Evolutionary conservation across 2,329 filamentous ascomycete species (phyloP).

Genomic region (Fusarium azukiicola): DNA sequence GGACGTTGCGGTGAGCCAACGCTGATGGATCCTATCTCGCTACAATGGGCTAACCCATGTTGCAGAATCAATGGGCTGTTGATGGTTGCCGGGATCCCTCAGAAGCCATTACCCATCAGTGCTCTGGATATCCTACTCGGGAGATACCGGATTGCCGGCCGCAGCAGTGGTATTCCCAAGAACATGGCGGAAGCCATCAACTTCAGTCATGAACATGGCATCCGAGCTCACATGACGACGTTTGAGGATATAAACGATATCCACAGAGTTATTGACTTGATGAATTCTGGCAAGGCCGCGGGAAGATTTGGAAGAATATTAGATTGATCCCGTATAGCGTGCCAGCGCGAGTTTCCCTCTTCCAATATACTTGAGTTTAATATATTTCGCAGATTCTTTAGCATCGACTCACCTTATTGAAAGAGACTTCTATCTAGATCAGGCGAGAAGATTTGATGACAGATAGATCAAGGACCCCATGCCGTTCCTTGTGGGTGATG

Average conservation of each 20-base stretch:
- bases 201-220: conserved; percentile 64
- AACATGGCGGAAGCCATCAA: conserved; percentile 67
- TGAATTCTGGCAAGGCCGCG: background rate
- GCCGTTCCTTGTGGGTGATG: too few relatives aligned
- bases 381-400: too few relatives aligned
- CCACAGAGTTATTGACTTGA: background rate
- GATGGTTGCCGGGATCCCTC: conserved; percentile 67
- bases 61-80: conserved; percentile 56
- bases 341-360: too few relatives aligned
- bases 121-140: conserved; percentile 65
- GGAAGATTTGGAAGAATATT: background rate
- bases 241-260: background rate
- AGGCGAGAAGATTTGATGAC: too few relatives aligned
- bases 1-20: conserved; percentile 57
- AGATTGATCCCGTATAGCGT: background rate
- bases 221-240: conserved; percentile 2
- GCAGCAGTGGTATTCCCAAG: conserved; percentile 66
- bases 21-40: background rate
- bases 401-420: too few relatives aligned
- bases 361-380: too few relatives aligned
- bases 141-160: conserved; percentile 64
- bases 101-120: conserved; percentile 60
- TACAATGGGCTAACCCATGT: background rate
- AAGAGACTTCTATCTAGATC: too few relatives aligned
- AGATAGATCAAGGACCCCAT: too few relatives aligned